Percentiles rank a stretch among this genome's conserved stretches.
Evolutionary conservation across 345 rosid species (phyloP).

Genomic region (Hibiscus mutabilis): DNA sequence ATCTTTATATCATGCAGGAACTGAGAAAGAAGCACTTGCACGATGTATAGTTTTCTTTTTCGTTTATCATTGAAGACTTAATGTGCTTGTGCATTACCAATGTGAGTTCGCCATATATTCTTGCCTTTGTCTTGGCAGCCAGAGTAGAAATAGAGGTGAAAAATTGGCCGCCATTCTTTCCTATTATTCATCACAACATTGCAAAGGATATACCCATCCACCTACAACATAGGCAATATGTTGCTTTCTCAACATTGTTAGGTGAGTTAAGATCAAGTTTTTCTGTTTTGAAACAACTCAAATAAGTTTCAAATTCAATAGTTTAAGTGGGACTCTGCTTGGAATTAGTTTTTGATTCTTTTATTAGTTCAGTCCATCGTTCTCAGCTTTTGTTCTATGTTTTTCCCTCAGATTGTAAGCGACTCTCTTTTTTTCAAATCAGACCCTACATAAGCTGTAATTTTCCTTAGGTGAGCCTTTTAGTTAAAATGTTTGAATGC

Average conservation of each 20-base stretch:
- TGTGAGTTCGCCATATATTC: conserved; percentile 10
- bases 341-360: not conserved
- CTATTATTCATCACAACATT: conserved; percentile 92
- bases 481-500: not conserved
- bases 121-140: conserved; percentile 47
- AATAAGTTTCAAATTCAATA: not conserved
- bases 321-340: not conserved
- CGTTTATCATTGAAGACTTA: not conserved
- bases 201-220: conserved; percentile 90
- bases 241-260: conserved; percentile 85
- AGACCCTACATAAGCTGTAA: no score
- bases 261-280: conserved; percentile 38
- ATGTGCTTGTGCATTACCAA: conserved; percentile 3
- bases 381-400: conserved; percentile 34
- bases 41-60: conserved; percentile 29
- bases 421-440: not conserved
- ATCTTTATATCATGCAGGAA: conserved; percentile 45
- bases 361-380: not conserved
- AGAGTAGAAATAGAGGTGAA: conserved; percentile 89
- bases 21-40: conserved; percentile 67
- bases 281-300: no score
- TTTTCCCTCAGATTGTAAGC: not conserved
- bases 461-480: not conserved
- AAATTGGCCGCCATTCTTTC: conserved; percentile 93
- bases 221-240: conserved; percentile 76